Conservation (phyloP, 805 yeast genomes). For the Jamesozyma gamospora region DNA sequence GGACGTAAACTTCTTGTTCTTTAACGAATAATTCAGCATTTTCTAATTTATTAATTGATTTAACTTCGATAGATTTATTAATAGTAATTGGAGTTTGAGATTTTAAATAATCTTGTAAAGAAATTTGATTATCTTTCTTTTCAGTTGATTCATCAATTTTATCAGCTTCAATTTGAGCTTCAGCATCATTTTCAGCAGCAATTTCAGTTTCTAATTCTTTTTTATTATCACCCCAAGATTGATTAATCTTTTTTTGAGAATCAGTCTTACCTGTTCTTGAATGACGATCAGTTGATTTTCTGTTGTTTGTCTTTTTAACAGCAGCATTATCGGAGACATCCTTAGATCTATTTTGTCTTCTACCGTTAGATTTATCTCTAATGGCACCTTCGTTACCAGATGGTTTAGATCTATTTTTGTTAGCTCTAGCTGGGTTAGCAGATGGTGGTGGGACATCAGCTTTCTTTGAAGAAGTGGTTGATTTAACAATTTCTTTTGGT, state of each 20-base stretch:
- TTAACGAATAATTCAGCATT: constrained; percentile 55
- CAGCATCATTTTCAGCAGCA: constrained; percentile 56
- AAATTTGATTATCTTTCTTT: constrained; percentile 39
- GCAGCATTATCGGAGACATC: constrained; percentile 44
- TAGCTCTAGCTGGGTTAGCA: constrained; percentile 72
- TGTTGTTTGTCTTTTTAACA: constrained; percentile 46
- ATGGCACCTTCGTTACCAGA: constrained; percentile 87
- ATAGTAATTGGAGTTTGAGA: constrained; percentile 15
- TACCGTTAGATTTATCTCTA: constrained; percentile 65
- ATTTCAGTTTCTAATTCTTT: constrained; percentile 57
- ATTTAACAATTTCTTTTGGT: constrained; percentile 66
- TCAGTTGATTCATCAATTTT: constrained; percentile 36
- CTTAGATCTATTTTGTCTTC: constrained; percentile 41
- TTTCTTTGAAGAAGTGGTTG: constrained; percentile 78
- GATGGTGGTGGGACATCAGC: constrained; percentile 71
- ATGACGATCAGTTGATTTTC: constrained; percentile 63
- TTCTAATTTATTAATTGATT: constrained; percentile 31
- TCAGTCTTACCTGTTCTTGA: constrained; percentile 77
- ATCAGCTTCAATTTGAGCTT: constrained; percentile 49
- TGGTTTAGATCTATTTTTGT: constrained; percentile 56
- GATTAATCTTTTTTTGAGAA: constrained; percentile 71
- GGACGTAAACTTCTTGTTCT: constrained; percentile 50
- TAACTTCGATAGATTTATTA: constrained; percentile 20
- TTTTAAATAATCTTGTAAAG: constrained; percentile 79
- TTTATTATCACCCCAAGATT: constrained; percentile 81